Evolutionary conservation across 106 monocot species (phyloP), one percentile per base, ranked within the genome.

Genomic region (Apostasia ramifera): DNA sequence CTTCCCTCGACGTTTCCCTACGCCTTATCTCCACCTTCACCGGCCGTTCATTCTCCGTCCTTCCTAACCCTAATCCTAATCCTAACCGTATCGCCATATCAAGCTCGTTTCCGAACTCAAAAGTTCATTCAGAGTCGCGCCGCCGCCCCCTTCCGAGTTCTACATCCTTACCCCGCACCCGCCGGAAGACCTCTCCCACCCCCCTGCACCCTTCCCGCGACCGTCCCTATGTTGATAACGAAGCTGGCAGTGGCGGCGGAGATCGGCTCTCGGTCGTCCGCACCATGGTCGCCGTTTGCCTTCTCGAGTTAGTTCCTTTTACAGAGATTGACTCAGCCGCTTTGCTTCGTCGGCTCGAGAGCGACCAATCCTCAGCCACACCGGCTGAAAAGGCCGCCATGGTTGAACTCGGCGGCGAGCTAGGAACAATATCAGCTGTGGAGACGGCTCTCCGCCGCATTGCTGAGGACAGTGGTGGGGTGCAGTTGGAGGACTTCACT

Each of bases 291-390:
- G 93, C 90, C 39, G 98, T 99, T 15, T 90, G 79, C 80, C 83
- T 99, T 4, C 85, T 99, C 3, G 98, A 99, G 76, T 73, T 85
- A 38, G 85, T 92, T 41, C 98, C 98, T 40, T 99, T 99, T 78
- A 52, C 78, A 8, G 77, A 89, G 54, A 80, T 85, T 38, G 93
- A 99, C 66, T 87, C 98, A 4, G 74, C 83, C 12, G 83, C 85
- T 1, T 48, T 97, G 40, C 67, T 82, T 15, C 65, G 92, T 57
- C 84, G 86, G 59, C 73, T 97, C 53, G 86, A 89, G 69, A 71
- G 76, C 47, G 95, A 92, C 6, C 70, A 71, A 42, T 84, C 86
- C 1, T 87, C 86, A 4, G 81, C 84, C 44, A 74, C 80, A 0
- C 70, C 78, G 1, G 66, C 88, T 0, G 93, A 99, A 77, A 79